Base-by-base conservation (phyloP, 257 asterid species). In the Nicotiana benthamiana region DNA sequence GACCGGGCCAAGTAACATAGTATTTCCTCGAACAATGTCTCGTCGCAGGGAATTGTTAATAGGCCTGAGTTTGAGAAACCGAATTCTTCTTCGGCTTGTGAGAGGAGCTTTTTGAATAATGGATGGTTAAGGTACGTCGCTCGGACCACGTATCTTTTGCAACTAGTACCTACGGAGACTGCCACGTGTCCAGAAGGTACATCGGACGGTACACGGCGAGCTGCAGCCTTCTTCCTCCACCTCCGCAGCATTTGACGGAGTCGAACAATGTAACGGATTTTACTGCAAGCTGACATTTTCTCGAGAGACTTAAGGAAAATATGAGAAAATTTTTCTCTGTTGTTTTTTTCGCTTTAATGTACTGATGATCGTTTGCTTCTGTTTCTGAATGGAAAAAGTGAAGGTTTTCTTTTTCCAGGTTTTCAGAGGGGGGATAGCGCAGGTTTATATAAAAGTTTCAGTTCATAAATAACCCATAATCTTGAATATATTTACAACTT, bases 111-210 rank as follows among this genome's bases (percentile, higher is more conserved):
- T 86, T 79, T 82, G 86, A 91, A 91, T 62, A 88, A 36, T 13
- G 96, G 96, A 75, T 91, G 94, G 87, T 91, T 91, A 10, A 91
- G 62, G 67, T 89, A 86, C 1, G 89, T 43, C 1, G 96, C 80
- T 1, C 90, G 92, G 70, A 91, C 89, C 3, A 91, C 91, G 63
- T 85, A 91, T 51, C 96, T 32, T 28, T 82, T 86, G 26, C 80
- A 52, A 52, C 36, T 82, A 3, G 87, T 56, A 9, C 96, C 96
- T 0, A 91, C 96, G 0, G 87, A 85, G 32, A 91, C 89, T 2
- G 91, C 94, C 84, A 91, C 88, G 83, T 91, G 94, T 7, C 96
- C 96, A 0, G 91, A 80, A 0, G 96, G 96, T n/a, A 91, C 96
- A 81, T 89, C 94, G 3, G 91, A 81, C 2, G 92, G 89, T 3